Base-by-base conservation (phyloP, 768 basidiomycete genomes). In the Termitomyces sp. region DNA sequence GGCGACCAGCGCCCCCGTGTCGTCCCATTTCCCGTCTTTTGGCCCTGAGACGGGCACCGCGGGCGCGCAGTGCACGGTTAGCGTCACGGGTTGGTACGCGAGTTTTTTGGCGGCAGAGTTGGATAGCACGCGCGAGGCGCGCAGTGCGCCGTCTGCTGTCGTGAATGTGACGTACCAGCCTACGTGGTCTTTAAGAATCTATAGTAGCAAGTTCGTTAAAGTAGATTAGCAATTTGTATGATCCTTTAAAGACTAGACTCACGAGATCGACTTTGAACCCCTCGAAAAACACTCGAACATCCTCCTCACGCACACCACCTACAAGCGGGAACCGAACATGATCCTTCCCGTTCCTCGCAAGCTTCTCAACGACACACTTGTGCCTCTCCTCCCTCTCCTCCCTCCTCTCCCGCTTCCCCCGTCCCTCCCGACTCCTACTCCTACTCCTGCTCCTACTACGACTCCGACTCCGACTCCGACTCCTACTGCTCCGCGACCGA, bases 91-190 rank as follows among this genome's bases (percentile, higher is more conserved):
- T 59, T 84, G 84, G 61, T 84, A 80, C 1, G 77, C 81, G 3
- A 90, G 78, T 57, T 76, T 82, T 41, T 80, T 81, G 13, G 74
- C 73, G 5, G 71, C 74, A 6, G 73, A 71, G 59, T 72, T 62
- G 48, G 59, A 74, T 36, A 94, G 79, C 3, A 91, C 85, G 62
- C 82, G 80, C 9, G 79, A 78, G 0, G 92, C 90, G 3, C 87
- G 77, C 6, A 84, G 76, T 0, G 94, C 94, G 0, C 80, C 68
- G 55, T 82, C 82, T 2, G 76, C 67, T 4, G 83, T 81, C 20
- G 74, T 66, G 68, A 97, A 98, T 4, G 92, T 89, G 61, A 94
- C 80, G 66, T 94, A 95, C 78, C 91, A 88, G 10, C 86, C 88
- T 2, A 73, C 71, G 51, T 81, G 79, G 67, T 90, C 89, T 60